A percentile compares a stretch with the other conserved stretches of the same genome.
phyloP scores from a whole-genome alignment of 495 filamentous ascomycete genomes.

The Eremomyces bilateralis region DNA sequence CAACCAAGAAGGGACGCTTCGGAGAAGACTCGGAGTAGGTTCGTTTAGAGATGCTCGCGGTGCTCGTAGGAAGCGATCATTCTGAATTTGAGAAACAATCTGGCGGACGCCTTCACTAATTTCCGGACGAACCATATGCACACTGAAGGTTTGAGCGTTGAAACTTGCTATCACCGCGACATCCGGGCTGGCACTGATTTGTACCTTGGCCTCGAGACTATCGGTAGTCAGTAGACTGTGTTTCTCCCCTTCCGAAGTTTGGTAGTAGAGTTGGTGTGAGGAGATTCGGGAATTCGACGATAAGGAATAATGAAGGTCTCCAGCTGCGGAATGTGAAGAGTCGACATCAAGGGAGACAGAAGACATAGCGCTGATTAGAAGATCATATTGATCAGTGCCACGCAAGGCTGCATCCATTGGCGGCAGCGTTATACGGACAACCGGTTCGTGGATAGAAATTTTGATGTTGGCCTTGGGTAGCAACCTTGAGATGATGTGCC shows the following conservation, averaged over 20 bases:
- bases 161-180: slow-evolving; percentile 62
- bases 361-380: slow-evolving; percentile 84
- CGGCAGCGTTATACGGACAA: slow-evolving; percentile 70
- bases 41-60: slow-evolving; percentile 8
- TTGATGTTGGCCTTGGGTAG: slow-evolving; percentile 91
- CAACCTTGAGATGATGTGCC: slow-evolving; percentile 61
- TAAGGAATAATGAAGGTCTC: slow-evolving; percentile 68
- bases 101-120: slow-evolving; percentile 82
- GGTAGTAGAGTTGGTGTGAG: slow-evolving; percentile 88
- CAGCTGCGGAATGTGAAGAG: slow-evolving; percentile 75
- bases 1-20: slow-evolving; percentile 66
- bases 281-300: slow-evolving; percentile 60
- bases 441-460: slow-evolving; percentile 88
- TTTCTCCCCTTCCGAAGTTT: slow-evolving; percentile 55
- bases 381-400: slow-evolving; percentile 51
- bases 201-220: slow-evolving; percentile 61
- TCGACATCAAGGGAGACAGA: slow-evolving; percentile 82
- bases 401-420: slow-evolving; percentile 37
- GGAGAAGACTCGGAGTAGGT: slow-evolving; percentile 40
- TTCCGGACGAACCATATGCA: slow-evolving; percentile 76
- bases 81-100: slow-evolving; percentile 59
- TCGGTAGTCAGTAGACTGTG: slow-evolving; percentile 76
- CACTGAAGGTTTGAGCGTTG: slow-evolving; percentile 62
- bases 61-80: slow-evolving; percentile 38
- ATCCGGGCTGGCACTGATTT: slow-evolving; percentile 67